These are phyloP conservation scores for Mucor piriformis DNA, from an alignment of 371 early-diverging fungal species.

Conservation along the genomic window DNA sequence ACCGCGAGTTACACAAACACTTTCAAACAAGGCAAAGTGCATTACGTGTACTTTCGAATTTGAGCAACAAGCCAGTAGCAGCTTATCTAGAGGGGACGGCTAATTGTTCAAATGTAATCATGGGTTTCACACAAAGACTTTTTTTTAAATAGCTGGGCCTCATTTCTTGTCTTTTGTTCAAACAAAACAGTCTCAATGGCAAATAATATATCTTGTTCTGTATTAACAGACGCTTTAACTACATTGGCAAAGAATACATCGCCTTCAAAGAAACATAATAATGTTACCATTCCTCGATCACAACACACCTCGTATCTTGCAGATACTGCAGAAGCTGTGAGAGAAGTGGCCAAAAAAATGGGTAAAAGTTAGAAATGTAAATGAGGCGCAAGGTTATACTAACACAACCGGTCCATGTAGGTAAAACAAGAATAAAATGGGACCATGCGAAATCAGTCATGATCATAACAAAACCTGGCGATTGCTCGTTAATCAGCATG, in stretches of 20 bases:
- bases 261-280: constrained; percentile 5
- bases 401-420: too few species aligned
- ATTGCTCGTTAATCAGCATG: constrained; percentile 70
- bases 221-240: constrained; percentile 22
- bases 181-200: constrained; percentile 10
- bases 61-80: too few species aligned
- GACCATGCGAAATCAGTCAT: constrained; percentile 74
- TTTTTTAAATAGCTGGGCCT: neutral
- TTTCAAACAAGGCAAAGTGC: too few species aligned
- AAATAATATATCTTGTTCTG: constrained; percentile 20
- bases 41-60: too few species aligned
- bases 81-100: too few species aligned
- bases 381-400: too few species aligned
- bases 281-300: constrained; percentile 20
- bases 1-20: too few species aligned
- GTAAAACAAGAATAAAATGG: constrained; percentile 59
- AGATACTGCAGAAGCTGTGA: constrained; percentile 48
- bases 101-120: too few species aligned
- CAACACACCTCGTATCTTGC: constrained; percentile 32
- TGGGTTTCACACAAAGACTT: neutral
- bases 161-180: neutral
- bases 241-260: constrained; percentile 22
- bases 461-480: constrained; percentile 92
- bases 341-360: constrained; percentile 46
- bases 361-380: too few species aligned